Conservation (phyloP, 495 filamentous ascomycete species). For the Tetracladium setigerum region DNA sequence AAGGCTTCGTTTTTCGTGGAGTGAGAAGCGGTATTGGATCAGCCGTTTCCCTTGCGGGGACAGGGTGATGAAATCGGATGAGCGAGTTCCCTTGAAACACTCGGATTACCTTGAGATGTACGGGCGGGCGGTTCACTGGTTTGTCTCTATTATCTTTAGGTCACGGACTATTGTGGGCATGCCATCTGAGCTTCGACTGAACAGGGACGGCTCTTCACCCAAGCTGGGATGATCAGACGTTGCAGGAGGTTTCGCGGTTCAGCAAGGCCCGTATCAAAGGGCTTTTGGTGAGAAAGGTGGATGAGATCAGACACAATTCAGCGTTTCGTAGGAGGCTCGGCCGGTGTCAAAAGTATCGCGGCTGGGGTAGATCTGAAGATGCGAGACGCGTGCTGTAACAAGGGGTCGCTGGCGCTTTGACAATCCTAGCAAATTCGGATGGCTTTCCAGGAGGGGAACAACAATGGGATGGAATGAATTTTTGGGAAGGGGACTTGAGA, state of each 20-base stretch:
- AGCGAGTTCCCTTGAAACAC: conserved; percentile 17
- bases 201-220: neutral
- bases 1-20: neutral
- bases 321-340: conserved; percentile 12
- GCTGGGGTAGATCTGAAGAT: neutral
- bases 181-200: conserved; percentile 15
- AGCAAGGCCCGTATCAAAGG: conserved; percentile 14
- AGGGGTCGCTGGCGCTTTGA: conserved; percentile 9
- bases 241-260: conserved; percentile 20
- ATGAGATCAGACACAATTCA: conserved; percentile 8
- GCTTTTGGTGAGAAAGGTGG: conserved; percentile 6
- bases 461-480: too few species aligned
- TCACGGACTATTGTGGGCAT: conserved; percentile 10
- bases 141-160: conserved; percentile 3
- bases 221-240: conserved; percentile 19
- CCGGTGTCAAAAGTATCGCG: conserved; percentile 9
- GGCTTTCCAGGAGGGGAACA: too few species aligned
- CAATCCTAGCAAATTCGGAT: neutral
- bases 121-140: neutral
- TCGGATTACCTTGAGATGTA: conserved; percentile 1
- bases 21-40: too few species aligned
- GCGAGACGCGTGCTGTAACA: conserved; percentile 18
- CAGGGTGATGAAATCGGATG: conserved; percentile 9
- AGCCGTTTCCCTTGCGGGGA: conserved; percentile 6
- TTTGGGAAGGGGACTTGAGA: too few species aligned